Evolutionary conservation across 176 grass and related monocot species (phyloP), one percentile per base, ranked within the genome.

Genomic region (Lolium multiflorum): DNA sequence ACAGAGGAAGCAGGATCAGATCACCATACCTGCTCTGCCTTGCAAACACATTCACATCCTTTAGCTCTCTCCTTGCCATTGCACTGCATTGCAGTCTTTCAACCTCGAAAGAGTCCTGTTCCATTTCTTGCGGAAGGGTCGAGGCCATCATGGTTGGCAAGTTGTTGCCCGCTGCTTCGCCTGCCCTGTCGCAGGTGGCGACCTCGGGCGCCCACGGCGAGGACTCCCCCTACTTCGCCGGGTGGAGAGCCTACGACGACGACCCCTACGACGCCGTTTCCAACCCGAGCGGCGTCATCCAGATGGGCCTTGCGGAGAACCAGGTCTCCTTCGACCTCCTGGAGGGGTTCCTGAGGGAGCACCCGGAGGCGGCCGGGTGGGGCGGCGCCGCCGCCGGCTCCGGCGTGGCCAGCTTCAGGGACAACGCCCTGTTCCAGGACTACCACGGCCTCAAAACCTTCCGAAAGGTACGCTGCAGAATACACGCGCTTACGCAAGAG

Each of bases 271-370:
- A 97, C 87, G 69, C 88, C 63, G 66, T 38, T 17, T 54, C 35
- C 24, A 94, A 97, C 84, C 95, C 95, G 4, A 6, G 24, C 43
- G 95, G 95, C 63, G 92, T 97, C 76, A 94, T 97, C 5, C 95
- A 97, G 87, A 97, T 97, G 95, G 95, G 95, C 51, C 88, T 97
- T 24, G 95, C 95, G 12, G 95, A 97, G 83, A 97, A 94, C 90
- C 95, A 97, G 88, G 91, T 95, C 16, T 98, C 93, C 56, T 98
- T 95, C 89, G 91, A 95, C 55, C 95, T 98, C 52, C 88, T 98
- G 11, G 95, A 98, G 66, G 87, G 79, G 9, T 98, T 93, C 80
- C 84, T 95, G 13, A 7, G 79, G 82, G 81, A 90, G 57, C 93
- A 95, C 69, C 92, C 89, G 2, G 93, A 95, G 61, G 93, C 84